Evolutionary conservation across 805 yeast species (phyloP), one percentile per base, ranked within the genome.

Genomic region (Starmerella gropengiesseri): DNA sequence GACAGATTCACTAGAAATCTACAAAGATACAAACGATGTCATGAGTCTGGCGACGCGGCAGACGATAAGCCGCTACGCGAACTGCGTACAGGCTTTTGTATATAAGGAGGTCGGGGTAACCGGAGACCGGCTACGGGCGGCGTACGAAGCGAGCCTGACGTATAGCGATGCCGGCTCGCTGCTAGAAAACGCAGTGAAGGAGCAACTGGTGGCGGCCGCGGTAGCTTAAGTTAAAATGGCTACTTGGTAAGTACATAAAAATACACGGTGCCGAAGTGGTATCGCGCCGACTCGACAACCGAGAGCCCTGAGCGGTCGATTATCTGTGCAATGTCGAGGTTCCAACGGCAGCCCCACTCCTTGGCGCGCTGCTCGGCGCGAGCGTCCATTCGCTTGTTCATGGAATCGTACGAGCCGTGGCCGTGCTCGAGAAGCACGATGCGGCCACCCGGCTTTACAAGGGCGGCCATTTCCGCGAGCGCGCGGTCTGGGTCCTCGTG

Each of bases 281-380:
- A 77, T 50, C 94, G 69, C 49, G 74, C 75, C 55, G 83, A 89
- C 52, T 75, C 77, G 2, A 86, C 83, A 33, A 91, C 73, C 51
- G 81, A 87, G 43, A 91, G 67, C 0, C 94, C 94, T 6, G 94
- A 78, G 45, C 76, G 77, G 57, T 81, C 87, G 21, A 91, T 70
- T 31, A 91, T 68, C 53, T 81, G 93, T 19, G 87, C 94, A 51
- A 91, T 83, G 58, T 91, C 97, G 49, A 91, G 66, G 58, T 91
- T 91, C 96, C 97, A 91, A 57, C 97, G 69, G 62, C 98, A 91
- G 1, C 95, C 98, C 96, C 97, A 91, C 3, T 79, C 76, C 46
- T 80, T 74, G 64, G 87, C 74, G 62, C 95, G 78, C 52, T 75
- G 74, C 48, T 76, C 86, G 3, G 95, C 87, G 49, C 91, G 70